These are phyloP conservation scores for Russula vinacea DNA, from an alignment of 768 basidiomycete species.

Conservation along the genomic window DNA sequence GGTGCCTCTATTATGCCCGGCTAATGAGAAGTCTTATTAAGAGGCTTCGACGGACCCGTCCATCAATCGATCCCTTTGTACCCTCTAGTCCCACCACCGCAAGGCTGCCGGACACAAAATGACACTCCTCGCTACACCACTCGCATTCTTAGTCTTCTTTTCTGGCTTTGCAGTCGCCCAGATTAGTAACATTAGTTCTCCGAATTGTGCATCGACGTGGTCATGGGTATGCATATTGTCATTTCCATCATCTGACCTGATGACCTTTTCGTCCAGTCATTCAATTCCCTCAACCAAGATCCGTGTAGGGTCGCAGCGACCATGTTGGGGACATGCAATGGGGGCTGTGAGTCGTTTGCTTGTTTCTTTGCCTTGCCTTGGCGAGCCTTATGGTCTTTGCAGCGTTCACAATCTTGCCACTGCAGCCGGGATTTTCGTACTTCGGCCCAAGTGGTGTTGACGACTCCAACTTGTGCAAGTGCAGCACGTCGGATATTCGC, in stretches of 20 bases:
- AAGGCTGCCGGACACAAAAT: not conserved
- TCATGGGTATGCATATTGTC: not conserved
- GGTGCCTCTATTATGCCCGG: too few relatives aligned
- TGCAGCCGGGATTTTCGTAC: not conserved
- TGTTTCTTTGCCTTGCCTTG: not conserved
- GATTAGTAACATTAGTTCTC: too few relatives aligned
- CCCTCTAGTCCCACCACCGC: not conserved
- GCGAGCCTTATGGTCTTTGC: not conserved
- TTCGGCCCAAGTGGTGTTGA: not conserved
- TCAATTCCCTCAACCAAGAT: slow-evolving; percentile 8
- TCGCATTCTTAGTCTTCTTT: not conserved
- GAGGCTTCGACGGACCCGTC: not conserved
- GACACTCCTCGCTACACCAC: not conserved
- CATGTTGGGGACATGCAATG: slow-evolving; percentile 1
- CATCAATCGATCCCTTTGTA: not conserved
- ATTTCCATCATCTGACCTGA: not conserved
- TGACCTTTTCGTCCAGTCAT: not conserved
- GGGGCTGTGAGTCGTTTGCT: not conserved
- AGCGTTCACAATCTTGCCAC: not conserved
- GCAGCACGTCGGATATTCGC: slow-evolving; percentile 1
- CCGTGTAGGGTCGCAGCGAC: slow-evolving; percentile 2
- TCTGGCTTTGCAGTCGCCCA: not conserved
- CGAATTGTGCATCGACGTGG: not conserved
- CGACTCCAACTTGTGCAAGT: not conserved
- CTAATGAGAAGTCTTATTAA: not conserved